Evolutionary conservation across 306 rosid genomes (phyloP).

Genomic region (Albizia julibrissin): DNA sequence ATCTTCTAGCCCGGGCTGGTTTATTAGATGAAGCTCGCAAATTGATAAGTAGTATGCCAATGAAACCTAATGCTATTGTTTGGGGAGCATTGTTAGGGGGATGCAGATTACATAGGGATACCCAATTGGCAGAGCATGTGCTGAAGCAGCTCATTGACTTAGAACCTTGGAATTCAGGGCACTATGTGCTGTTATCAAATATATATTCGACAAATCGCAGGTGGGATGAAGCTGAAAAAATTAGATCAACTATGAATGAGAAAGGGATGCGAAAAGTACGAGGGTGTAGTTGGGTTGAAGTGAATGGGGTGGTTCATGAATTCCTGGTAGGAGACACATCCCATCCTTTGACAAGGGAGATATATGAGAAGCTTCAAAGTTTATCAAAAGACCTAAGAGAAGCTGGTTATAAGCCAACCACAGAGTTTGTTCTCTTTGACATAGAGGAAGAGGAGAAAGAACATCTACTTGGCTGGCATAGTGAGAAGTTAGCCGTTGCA

Average conservation of each 20-base stretch:
- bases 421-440: conserved; percentile 73
- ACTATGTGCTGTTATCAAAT: conserved; percentile 72
- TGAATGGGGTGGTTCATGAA: conserved; percentile 62
- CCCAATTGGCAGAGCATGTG: conserved; percentile 60
- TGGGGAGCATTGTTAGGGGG: conserved; percentile 80
- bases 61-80: conserved; percentile 63
- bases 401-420: conserved; percentile 69
- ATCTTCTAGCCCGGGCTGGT: conserved; percentile 76
- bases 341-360: conserved; percentile 59
- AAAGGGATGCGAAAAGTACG: conserved; percentile 64
- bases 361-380: conserved; percentile 61
- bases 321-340: conserved; percentile 72
- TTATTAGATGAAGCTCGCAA: conserved; percentile 59
- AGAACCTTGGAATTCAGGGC: conserved; percentile 82
- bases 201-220: conserved; percentile 63
- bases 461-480: conserved; percentile 67
- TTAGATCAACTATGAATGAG: conserved; percentile 54
- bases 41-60: conserved; percentile 62
- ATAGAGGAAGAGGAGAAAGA: conserved; percentile 81
- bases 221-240: conserved; percentile 69
- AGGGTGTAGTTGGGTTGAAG: conserved; percentile 75
- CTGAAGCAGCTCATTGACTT: conserved; percentile 65
- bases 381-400: conserved; percentile 62
- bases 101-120: conserved; percentile 62
- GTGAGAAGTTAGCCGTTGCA: conserved; percentile 78